phyloP scores from a whole-genome alignment of 2,329 filamentous ascomycete genomes.

The Colletotrichum eleusines region DNA sequence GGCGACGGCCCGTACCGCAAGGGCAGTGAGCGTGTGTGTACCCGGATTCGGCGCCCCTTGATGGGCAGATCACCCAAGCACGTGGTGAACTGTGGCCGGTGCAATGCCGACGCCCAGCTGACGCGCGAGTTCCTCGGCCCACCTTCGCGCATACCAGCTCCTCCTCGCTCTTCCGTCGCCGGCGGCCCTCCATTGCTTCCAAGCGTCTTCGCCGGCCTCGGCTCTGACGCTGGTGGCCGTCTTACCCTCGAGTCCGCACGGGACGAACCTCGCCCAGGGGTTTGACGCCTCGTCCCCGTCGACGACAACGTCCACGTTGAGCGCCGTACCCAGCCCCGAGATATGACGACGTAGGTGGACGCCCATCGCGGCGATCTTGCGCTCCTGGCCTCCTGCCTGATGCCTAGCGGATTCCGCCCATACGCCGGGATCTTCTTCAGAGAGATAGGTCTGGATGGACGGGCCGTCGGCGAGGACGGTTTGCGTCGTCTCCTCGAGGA shows the following conservation, averaged over 20 bases:
- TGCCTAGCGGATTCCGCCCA: conserved; percentile 67
- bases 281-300: conserved; percentile 55
- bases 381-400: conserved; percentile 52
- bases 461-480: conserved; percentile 68
- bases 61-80: background rate
- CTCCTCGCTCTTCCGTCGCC: conserved; percentile 13
- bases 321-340: conserved; percentile 84
- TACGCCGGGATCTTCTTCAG: conserved; percentile 86
- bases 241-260: conserved; percentile 87
- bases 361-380: conserved; percentile 91
- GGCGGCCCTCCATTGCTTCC: conserved; percentile 12
- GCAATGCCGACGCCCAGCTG: conserved; percentile 28
- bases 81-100: conserved; percentile 13
- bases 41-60: background rate
- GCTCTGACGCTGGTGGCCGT: conserved; percentile 79
- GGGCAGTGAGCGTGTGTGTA: background rate
- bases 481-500: conserved; percentile 83
- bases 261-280: conserved; percentile 80
- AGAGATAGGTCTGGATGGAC: conserved; percentile 67
- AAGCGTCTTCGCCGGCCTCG: conserved; percentile 54
- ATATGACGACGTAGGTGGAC: conserved; percentile 91
- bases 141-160: conserved; percentile 32
- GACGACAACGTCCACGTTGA: conserved; percentile 78
- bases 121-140: conserved; percentile 35
- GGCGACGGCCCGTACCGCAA: background rate